phyloP scores from a whole-genome alignment of 1,284 basidiomycete genomes.

The Ganoderma leucocontextum region DNA sequence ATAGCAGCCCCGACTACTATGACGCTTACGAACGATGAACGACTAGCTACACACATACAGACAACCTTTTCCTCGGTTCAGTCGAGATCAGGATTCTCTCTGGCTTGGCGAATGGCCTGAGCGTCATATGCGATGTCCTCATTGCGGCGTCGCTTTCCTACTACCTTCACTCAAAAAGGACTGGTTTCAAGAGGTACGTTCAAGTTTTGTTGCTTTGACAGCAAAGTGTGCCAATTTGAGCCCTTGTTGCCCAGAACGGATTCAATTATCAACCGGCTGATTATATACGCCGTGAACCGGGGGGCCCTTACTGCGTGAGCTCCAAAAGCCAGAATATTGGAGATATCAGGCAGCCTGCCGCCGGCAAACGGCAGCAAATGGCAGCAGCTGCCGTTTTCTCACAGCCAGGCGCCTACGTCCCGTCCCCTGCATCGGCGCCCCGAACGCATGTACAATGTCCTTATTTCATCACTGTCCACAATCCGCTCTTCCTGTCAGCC shows the following conservation, averaged over 20 bases:
- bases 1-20: neutral
- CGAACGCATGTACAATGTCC: too few species aligned
- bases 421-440: too few species aligned
- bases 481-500: too few species aligned
- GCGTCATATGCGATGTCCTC: neutral
- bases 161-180: neutral
- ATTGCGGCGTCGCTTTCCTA: neutral
- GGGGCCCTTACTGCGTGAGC: neutral
- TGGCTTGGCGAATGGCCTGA: neutral
- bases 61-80: neutral
- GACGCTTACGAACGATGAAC: neutral
- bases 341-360: too few species aligned
- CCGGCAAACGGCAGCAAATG: too few species aligned
- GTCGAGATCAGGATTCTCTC: neutral
- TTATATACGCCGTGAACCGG: neutral
- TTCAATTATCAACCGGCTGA: neutral
- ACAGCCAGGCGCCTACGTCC: too few species aligned
- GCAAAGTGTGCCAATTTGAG: neutral
- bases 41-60: neutral
- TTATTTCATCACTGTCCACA: too few species aligned
- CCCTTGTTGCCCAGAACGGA: neutral
- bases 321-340: too few species aligned
- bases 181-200: neutral
- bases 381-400: too few species aligned
- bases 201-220: neutral